phyloP scores from a whole-genome alignment of 225 moss, liverwort and hornwort genomes.

The Antitrichia curtipendula region DNA sequence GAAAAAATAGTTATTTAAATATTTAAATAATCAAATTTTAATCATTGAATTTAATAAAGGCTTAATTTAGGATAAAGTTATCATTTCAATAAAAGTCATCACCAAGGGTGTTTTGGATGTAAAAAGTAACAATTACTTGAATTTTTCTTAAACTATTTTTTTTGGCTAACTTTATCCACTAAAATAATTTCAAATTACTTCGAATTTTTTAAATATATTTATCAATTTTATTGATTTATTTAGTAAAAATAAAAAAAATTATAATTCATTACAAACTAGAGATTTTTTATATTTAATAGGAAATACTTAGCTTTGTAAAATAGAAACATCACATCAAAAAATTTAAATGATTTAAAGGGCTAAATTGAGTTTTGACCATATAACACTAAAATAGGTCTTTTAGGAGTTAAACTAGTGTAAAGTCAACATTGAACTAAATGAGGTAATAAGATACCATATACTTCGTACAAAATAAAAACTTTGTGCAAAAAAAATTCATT shows the following conservation, averaged over 20 bases:
- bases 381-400: neutral
- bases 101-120: too few species aligned
- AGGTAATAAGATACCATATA: neutral
- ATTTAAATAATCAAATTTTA: neutral
- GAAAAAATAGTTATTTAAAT: neutral
- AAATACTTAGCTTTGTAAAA: accelerated
- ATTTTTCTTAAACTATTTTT: neutral
- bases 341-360: neutral
- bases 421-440: neutral
- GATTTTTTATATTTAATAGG: neutral
- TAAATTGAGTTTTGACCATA: neutral
- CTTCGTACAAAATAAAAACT: neutral
- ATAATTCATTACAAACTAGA: too few species aligned
- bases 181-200: neutral
- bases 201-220: too few species aligned
- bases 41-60: neutral
- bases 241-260: too few species aligned
- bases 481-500: neutral
- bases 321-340: too few species aligned
- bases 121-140: neutral
- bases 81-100: neutral
- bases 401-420: neutral
- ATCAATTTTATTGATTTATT: neutral
- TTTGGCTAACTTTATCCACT: accelerated
- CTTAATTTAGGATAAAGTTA: neutral